Evolutionary conservation across 1,284 basidiomycete species (phyloP), one percentile per base, ranked within the genome.

Genomic region (Coniferiporia sulphurascens): DNA sequence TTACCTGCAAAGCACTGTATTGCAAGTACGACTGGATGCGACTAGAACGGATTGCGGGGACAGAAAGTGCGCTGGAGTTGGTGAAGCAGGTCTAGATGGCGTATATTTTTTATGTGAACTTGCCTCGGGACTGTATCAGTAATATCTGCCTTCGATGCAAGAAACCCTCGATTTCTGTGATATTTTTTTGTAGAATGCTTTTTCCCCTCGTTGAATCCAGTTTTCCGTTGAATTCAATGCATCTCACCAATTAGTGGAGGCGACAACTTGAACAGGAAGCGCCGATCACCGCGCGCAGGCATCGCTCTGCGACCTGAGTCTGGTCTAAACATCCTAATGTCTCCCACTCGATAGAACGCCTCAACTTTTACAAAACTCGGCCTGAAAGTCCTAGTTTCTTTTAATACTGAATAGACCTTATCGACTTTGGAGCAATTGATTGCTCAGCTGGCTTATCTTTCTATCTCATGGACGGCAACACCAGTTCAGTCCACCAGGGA

Each of bases 1-100:
- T 96, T 32, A 85, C 83, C n/a, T 87, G 85, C 65, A 80, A 81
- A 19, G 83, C 91, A 4, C 70, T 95, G 62, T 97, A 91, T 72
- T 91, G 86, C 58, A 89, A 87, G 75, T 98, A 92, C 70, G 97
- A 99, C 71, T 82, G 85, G 76, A 82, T 98, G 70, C 79, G 81
- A 67, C 68, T 99, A 64, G 94, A 97, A 75, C 80, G 94, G 64
- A 88, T 98, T 38, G 80, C 81, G 0, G 82, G 82, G 0, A 74
- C 62, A 15, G 62, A 63, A 27, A 34, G 46, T 34, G 55, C 59
- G 21, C 36, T 58, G n/a, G 56, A 61, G 15, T 34, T 63, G 13
- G 15, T 63, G 38, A 57, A 57, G 15, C 51, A 51, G 35, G 44
- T 49, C n/a, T 56, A 50, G 48, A 10, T 2, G 49, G 4, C 17